phyloP scores from a whole-genome alignment of 768 basidiomycete species.

The Lactifluus echinatus region DNA sequence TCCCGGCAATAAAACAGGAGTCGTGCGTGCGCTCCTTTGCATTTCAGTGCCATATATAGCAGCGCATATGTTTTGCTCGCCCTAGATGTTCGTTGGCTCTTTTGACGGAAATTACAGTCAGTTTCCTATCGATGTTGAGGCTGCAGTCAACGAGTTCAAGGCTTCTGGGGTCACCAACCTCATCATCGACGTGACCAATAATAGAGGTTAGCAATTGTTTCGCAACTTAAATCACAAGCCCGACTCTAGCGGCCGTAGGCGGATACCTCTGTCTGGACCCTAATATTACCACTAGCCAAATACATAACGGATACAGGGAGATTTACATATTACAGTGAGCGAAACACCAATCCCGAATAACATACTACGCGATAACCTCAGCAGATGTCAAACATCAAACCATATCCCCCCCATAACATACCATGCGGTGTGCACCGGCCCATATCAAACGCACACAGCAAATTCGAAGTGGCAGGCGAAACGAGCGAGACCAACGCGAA shows the following conservation, averaged over 20 bases:
- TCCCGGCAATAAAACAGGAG: constrained; percentile 48
- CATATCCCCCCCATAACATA: too few species aligned
- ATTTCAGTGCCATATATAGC: background rate
- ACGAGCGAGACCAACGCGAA: too few species aligned
- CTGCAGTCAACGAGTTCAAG: constrained; percentile 40
- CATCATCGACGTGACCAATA: constrained; percentile 53
- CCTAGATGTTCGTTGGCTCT: constrained; percentile 52
- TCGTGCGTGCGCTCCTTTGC: constrained; percentile 31
- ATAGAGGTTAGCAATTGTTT: constrained; percentile 41
- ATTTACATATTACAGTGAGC: too few species aligned
- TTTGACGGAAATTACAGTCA: constrained; percentile 42
- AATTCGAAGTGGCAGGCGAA: too few species aligned
- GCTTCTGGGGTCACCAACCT: constrained; percentile 40
- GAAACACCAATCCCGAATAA: too few species aligned
- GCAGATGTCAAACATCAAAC: too few species aligned
- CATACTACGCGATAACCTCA: too few species aligned
- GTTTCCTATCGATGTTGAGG: constrained; percentile 44
- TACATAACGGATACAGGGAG: too few species aligned
- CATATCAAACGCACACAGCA: too few species aligned
- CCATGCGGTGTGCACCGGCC: too few species aligned
- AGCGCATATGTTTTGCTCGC: background rate
- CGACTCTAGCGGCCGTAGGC: constrained; percentile 25
- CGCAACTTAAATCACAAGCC: constrained; percentile 27
- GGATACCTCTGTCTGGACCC: constrained; percentile 57
- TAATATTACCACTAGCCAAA: too few species aligned